phyloP scores from a whole-genome alignment of 2,329 filamentous ascomycete species.

The Gliomastix tumulicola region DNA sequence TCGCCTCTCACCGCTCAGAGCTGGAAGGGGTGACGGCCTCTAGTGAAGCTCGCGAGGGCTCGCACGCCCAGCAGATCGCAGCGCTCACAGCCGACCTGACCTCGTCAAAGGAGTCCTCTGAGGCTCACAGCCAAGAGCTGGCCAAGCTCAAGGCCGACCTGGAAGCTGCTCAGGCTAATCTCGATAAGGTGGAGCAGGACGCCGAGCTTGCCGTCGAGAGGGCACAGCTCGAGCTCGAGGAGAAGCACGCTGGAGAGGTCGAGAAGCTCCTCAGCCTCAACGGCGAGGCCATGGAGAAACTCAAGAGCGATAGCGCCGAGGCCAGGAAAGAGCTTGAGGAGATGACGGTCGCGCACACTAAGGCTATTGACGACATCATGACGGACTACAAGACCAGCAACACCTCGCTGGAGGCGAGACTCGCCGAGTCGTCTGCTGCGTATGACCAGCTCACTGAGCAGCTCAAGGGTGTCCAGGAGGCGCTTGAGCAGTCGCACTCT shows the following conservation, averaged over 20 bases:
- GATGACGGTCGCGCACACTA: conserved; percentile 25
- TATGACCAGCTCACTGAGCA: conserved; percentile 26
- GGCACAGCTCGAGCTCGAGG: conserved; percentile 34
- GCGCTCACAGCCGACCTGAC: conserved; percentile 19
- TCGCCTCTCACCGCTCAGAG: conserved; percentile 20
- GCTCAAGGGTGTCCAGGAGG: conserved; percentile 29
- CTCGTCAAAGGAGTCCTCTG: conserved; percentile 18
- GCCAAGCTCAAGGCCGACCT: conserved; percentile 20
- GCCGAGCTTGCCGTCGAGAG: conserved; percentile 24
- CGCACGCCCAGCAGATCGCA: conserved; percentile 21
- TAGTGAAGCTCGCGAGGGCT: conserved; percentile 15
- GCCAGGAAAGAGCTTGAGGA: conserved; percentile 36
- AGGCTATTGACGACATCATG: conserved; percentile 31
- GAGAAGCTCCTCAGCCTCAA: conserved; percentile 37
- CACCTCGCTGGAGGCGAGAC: conserved; percentile 23
- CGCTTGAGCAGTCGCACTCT: conserved; percentile 35
- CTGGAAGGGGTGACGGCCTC: conserved; percentile 15
- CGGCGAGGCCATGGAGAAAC: conserved; percentile 29
- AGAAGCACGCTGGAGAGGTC: conserved; percentile 37
- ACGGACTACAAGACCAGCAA: conserved; percentile 26
- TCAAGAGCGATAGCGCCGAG: conserved; percentile 29
- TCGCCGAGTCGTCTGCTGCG: conserved; percentile 24
- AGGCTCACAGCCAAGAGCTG: conserved; percentile 22
- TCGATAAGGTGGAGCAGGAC: conserved; percentile 16
- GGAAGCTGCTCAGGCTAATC: conserved; percentile 17